Conservation (phyloP, 2,329 filamentous ascomycete genomes). For the Arthroderma sp. region DNA sequence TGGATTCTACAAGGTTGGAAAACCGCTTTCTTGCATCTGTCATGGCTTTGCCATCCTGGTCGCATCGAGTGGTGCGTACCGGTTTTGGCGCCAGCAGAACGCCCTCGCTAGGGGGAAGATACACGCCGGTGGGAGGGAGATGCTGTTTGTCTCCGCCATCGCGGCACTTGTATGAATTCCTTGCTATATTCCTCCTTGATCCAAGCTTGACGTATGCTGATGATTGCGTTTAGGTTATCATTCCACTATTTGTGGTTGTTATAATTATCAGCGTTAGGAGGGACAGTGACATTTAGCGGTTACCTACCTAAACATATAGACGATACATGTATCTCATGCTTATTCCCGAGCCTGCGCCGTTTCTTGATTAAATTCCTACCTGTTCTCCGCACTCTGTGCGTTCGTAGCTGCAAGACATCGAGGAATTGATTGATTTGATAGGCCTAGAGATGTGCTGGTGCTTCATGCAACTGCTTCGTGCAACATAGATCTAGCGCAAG, state of each 20-base stretch:
- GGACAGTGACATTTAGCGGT: not conserved
- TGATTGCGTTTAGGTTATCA: slow-evolving; percentile 3
- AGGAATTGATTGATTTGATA: no score
- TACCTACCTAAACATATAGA: no score
- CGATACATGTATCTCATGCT: no score
- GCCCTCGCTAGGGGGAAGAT: slow-evolving; percentile 34
- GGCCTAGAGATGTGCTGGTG: no score
- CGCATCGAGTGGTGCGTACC: slow-evolving; percentile 35
- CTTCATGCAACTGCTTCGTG: no score
- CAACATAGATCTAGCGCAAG: no score
- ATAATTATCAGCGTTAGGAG: slow-evolving; percentile 7
- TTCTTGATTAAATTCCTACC: no score
- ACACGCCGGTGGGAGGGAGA: slow-evolving; percentile 31
- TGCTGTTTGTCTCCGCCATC: slow-evolving; percentile 3
- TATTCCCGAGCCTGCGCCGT: no score
- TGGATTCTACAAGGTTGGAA: slow-evolving; percentile 48
- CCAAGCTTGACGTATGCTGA: not conserved
- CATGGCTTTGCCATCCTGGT: slow-evolving; percentile 35
- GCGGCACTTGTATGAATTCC: not conserved
- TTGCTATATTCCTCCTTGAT: not conserved
- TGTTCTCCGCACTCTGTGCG: no score
- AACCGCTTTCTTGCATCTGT: slow-evolving; percentile 42
- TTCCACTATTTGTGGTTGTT: slow-evolving; percentile 9
- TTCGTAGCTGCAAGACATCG: no score
- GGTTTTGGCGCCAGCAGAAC: slow-evolving; percentile 45